Percentiles rank a stretch among this genome's conserved stretches.
Evolutionary conservation across 2,329 filamentous ascomycete genomes (phyloP).

Genomic region (Trichoderma breve): DNA sequence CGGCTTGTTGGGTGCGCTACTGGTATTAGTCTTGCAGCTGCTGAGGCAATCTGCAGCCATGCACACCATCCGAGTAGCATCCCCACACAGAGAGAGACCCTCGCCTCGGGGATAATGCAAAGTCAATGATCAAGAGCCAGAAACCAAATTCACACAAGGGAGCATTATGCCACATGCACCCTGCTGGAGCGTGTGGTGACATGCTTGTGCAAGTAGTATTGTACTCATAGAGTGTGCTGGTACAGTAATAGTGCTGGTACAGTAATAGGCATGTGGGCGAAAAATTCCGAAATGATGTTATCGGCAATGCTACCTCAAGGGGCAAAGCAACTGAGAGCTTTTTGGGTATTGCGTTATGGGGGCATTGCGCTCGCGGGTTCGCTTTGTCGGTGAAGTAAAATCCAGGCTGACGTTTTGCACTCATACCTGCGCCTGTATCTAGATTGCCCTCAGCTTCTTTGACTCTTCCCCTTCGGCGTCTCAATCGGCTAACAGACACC

Average conservation of each 20-base stretch:
- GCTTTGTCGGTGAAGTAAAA: not conserved
- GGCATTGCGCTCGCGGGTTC: not conserved
- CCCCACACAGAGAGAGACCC: not conserved
- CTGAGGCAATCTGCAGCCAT: not conserved
- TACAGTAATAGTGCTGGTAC: no score
- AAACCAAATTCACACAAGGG: not conserved
- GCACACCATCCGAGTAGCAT: not conserved
- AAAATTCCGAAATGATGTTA: not conserved
- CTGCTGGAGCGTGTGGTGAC: not conserved
- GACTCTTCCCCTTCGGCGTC: not conserved
- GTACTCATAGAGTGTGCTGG: not conserved
- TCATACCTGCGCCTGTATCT: not conserved
- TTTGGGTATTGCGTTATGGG: not conserved
- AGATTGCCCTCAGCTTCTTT: not conserved
- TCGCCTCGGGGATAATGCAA: not conserved
- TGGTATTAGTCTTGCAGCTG: not conserved
- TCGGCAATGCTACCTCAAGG: slow-evolving; percentile 2
- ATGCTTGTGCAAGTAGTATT: not conserved
- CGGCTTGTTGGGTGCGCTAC: not conserved
- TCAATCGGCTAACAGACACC: not conserved
- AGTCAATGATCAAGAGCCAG: not conserved
- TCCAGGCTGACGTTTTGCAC: not conserved
- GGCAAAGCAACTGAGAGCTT: not conserved
- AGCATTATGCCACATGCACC: not conserved
- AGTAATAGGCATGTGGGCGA: not conserved